Conservation (phyloP, 202 grass and related monocot genomes). For the Hordeum pubiflorum region DNA sequence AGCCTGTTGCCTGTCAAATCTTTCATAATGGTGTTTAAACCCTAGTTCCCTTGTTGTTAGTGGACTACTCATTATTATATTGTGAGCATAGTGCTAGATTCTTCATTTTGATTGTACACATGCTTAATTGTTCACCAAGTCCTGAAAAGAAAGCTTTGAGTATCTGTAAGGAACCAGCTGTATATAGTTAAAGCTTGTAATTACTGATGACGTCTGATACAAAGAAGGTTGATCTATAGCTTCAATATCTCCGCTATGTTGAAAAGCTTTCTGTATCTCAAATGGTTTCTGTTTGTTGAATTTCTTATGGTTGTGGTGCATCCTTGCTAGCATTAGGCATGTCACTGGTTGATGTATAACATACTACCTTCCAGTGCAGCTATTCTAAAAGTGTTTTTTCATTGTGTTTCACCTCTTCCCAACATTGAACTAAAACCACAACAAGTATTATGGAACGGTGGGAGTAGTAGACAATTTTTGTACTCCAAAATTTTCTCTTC, state of each 20-base stretch:
- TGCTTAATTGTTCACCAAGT: background rate
- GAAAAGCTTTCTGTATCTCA: background rate
- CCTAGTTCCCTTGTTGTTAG: background rate
- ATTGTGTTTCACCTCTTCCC: background rate
- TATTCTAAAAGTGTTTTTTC: constrained; percentile 3
- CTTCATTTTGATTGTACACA: constrained; percentile 3
- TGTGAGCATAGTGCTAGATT: constrained; percentile 15
- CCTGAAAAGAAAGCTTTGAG: background rate
- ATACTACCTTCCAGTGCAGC: background rate
- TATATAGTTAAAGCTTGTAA: background rate
- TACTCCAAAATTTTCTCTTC: background rate
- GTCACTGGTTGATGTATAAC: background rate
- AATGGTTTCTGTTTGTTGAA: background rate
- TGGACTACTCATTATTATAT: background rate
- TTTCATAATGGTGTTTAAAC: constrained; percentile 24
- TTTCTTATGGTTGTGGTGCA: background rate
- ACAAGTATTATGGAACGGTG: too few species aligned
- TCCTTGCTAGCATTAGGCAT: constrained; percentile 9
- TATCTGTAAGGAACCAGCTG: background rate
- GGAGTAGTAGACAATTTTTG: background rate
- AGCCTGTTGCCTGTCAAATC: constrained; percentile 3
- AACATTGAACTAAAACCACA: background rate
- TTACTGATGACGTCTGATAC: background rate
- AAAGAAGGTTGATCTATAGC: background rate
- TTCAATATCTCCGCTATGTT: background rate